Conservation (phyloP, 1,284 basidiomycete species). For the Puccinia brachypodii region DNA sequence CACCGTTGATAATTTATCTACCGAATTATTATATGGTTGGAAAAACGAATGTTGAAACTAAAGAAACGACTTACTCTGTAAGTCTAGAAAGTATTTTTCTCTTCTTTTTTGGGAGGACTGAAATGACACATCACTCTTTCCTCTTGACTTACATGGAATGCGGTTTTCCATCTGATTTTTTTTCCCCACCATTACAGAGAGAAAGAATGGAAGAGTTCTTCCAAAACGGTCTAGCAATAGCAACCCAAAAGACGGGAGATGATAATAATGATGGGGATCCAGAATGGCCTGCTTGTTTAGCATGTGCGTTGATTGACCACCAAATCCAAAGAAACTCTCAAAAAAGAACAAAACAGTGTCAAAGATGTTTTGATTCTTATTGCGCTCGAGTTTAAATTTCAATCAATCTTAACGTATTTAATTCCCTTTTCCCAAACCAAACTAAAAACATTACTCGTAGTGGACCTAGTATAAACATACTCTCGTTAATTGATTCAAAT, state of each 20-base stretch:
- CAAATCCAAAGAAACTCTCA: constrained; percentile 22
- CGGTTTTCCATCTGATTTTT: background rate
- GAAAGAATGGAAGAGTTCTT: constrained; percentile 7
- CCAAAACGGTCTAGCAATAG: constrained; percentile 29
- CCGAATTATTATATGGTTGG: constrained; percentile 27
- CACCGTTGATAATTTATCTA: constrained; percentile 35
- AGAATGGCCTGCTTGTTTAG: constrained; percentile 38
- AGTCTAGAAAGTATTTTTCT: background rate
- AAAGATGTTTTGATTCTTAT: constrained; percentile 25
- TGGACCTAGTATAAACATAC: background rate
- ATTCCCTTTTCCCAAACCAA: background rate
- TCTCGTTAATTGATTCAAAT: too few relatives aligned
- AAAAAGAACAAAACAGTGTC: constrained; percentile 31
- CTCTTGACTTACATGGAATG: background rate
- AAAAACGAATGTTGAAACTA: constrained; percentile 17
- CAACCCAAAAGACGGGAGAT: background rate
- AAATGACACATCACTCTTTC: background rate
- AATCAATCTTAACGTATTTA: too few relatives aligned
- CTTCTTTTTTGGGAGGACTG: background rate
- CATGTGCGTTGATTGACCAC: constrained; percentile 37
- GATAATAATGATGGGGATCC: background rate
- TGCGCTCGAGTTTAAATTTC: constrained; percentile 10
- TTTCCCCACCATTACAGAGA: constrained; percentile 2
- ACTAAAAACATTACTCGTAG: background rate
- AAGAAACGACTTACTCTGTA: constrained; percentile 27